Evolutionary conservation across 2,329 filamentous ascomycete species (phyloP).

Genomic region (Fusarium cicatricum): DNA sequence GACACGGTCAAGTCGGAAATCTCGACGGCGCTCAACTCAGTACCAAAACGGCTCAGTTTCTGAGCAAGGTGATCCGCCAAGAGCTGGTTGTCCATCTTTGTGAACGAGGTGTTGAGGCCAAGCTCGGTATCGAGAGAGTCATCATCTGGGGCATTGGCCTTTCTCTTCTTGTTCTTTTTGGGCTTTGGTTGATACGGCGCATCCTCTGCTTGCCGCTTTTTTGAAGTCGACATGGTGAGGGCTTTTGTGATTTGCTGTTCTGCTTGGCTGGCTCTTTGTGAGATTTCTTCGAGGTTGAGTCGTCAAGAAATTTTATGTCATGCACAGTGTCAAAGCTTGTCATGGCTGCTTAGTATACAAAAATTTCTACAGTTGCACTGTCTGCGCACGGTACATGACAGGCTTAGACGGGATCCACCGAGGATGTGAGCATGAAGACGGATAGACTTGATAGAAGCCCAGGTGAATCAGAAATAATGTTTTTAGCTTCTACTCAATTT

Average conservation of each 20-base stretch:
- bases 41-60: slow-evolving; percentile 78
- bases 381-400: slow-evolving; percentile 14
- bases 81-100: slow-evolving; percentile 82
- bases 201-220: slow-evolving; percentile 65
- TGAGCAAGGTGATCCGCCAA: slow-evolving; percentile 88
- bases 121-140: slow-evolving; percentile 71
- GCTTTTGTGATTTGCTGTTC: slow-evolving; percentile 2
- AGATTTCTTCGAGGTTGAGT: slow-evolving; percentile 19
- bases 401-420: slow-evolving; percentile 21
- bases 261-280: slow-evolving; percentile 4
- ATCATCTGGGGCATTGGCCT: slow-evolving; percentile 64
- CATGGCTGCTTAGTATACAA: not conserved
- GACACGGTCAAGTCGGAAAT: slow-evolving; percentile 83
- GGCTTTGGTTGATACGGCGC: slow-evolving; percentile 49
- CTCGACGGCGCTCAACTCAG: slow-evolving; percentile 83
- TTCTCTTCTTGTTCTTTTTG: slow-evolving; percentile 64
- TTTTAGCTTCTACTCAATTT: too few relatives aligned
- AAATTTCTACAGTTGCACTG: too few relatives aligned
- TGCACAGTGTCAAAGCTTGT: slow-evolving; percentile 32
- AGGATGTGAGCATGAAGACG: slow-evolving; percentile 6
- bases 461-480: too few relatives aligned
- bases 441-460: too few relatives aligned
- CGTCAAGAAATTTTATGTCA: slow-evolving; percentile 38
- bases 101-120: slow-evolving; percentile 81
- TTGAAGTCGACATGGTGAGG: slow-evolving; percentile 52